These are phyloP conservation scores for Patellaria atrata DNA, from an alignment of 495 filamentous ascomycete genomes.

Conservation along the genomic window DNA sequence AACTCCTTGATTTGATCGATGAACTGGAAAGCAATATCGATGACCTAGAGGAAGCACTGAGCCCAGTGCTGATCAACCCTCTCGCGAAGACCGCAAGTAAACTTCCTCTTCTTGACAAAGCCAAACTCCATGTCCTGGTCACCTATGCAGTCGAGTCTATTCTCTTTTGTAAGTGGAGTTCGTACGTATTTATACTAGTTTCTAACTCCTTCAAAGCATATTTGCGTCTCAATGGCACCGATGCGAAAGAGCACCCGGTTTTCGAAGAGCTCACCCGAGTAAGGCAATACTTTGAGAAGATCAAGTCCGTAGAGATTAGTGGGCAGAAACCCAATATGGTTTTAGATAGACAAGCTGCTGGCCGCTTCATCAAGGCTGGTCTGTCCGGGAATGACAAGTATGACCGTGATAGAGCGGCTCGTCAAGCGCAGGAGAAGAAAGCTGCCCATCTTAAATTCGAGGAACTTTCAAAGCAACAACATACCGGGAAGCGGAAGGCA, in stretches of 20 bases:
- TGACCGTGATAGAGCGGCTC: conserved; percentile 36
- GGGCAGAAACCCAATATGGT: conserved; percentile 30
- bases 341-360: conserved; percentile 68
- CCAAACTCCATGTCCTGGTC: conserved; percentile 71
- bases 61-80: conserved; percentile 47
- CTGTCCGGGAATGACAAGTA: conserved; percentile 57
- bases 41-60: conserved; percentile 56
- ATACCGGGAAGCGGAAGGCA: too few relatives aligned
- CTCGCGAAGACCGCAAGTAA: conserved; percentile 56
- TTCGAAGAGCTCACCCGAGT: conserved; percentile 73
- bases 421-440: conserved; percentile 36
- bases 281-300: conserved; percentile 86
- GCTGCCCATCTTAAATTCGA: conserved; percentile 1
- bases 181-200: background rate
- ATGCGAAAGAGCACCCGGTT: conserved; percentile 71
- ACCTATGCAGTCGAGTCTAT: conserved; percentile 87
- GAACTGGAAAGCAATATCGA: conserved; percentile 62
- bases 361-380: conserved; percentile 65
- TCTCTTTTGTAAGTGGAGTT: conserved; percentile 55
- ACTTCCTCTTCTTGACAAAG: conserved; percentile 81
- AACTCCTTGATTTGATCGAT: conserved; percentile 35
- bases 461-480: too few relatives aligned
- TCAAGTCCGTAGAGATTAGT: conserved; percentile 48
- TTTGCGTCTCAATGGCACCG: conserved; percentile 60
- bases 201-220: conserved; percentile 24